Evolutionary conservation across 1,139 yeast species (phyloP).

Genomic region (Arxiozyma heterogenica): DNA sequence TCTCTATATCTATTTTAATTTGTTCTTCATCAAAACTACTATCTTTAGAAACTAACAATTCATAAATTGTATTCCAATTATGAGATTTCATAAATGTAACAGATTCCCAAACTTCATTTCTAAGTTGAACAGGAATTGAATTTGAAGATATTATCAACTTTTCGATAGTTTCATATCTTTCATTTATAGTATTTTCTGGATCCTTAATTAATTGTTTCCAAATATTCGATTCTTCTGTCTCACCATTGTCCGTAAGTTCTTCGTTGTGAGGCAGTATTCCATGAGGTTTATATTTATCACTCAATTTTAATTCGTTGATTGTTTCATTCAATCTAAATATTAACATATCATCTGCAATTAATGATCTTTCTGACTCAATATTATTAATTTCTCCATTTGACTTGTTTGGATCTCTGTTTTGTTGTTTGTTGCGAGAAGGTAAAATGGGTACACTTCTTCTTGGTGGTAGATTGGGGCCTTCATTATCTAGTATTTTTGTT

Average conservation of each 20-base stretch:
- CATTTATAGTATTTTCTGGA: slow-evolving; percentile 3
- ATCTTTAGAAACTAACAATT: slow-evolving; percentile 3
- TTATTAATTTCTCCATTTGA: neutral
- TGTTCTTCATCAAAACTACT: slow-evolving; percentile 9
- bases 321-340: slow-evolving; percentile 6
- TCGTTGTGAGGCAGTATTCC: neutral
- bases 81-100: slow-evolving; percentile 6
- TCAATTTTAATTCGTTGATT: slow-evolving; percentile 2
- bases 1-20: slow-evolving; percentile 32
- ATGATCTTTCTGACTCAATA: slow-evolving; percentile 1
- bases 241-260: neutral
- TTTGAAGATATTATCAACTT: neutral
- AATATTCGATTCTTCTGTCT: neutral
- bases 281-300: neutral
- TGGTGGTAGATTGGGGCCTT: slow-evolving; percentile 1
- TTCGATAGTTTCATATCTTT: slow-evolving; percentile 3
- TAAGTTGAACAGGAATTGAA: slow-evolving; percentile 3
- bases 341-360: slow-evolving; percentile 4
- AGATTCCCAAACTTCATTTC: slow-evolving; percentile 8
- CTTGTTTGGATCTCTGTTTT: neutral
- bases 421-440: slow-evolving; percentile 3
- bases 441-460: slow-evolving; percentile 3
- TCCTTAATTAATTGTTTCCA: slow-evolving; percentile 7
- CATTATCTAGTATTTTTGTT: neutral
- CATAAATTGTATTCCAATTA: slow-evolving; percentile 9